Conservation (phyloP, 2,329 filamentous ascomycete species). For the Cladosporium colombiae region DNA sequence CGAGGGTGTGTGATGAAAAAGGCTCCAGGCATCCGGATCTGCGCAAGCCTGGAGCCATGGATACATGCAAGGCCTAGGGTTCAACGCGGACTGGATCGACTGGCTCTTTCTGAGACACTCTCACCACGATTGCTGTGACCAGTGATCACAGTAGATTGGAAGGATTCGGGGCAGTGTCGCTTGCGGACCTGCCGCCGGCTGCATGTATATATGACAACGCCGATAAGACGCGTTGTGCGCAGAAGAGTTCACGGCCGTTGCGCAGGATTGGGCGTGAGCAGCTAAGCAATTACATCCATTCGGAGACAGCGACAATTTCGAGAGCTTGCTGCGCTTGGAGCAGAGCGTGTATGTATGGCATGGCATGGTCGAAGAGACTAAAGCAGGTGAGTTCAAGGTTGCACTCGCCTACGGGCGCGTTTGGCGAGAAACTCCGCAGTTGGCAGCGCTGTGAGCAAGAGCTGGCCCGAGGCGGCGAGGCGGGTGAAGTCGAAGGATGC, state of each 20-base stretch:
- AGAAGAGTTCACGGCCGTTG: not conserved
- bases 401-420: slow-evolving; percentile 9
- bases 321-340: not conserved
- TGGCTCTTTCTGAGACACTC: not conserved
- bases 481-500: not conserved
- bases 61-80: not conserved
- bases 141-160: not conserved
- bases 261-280: not conserved
- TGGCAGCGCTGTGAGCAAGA: not conserved
- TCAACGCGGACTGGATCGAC: not conserved
- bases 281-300: not conserved
- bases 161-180: not conserved
- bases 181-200: not conserved
- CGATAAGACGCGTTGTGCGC: not conserved
- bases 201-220: not conserved
- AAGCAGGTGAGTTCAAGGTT: slow-evolving; percentile 5
- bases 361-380: slow-evolving; percentile 16
- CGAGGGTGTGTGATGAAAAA: not conserved
- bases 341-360: not conserved
- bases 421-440: slow-evolving; percentile 2
- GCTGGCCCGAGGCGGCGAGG: not conserved
- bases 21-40: not conserved
- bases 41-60: slow-evolving; percentile 4
- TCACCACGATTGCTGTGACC: not conserved
- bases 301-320: not conserved